A percentile compares a stretch with the other conserved stretches of the same genome.
Conservation (phyloP, 2,329 filamentous ascomycete species). For the Harringtonia aguacate region DNA sequence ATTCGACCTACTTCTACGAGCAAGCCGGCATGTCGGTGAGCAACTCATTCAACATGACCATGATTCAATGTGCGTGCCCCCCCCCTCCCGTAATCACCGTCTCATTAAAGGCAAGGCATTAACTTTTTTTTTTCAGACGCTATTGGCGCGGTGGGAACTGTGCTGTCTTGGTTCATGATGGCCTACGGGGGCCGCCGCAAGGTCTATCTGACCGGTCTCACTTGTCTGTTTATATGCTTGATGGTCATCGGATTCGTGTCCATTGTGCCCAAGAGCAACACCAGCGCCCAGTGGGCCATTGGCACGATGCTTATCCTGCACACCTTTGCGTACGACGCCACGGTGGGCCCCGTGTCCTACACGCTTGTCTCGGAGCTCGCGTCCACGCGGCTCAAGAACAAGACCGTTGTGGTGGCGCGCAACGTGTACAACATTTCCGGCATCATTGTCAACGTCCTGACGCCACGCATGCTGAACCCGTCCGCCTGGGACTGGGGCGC, state of each 20-base stretch:
- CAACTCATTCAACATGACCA: slow-evolving; percentile 68
- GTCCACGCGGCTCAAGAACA: slow-evolving; percentile 74
- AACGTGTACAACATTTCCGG: slow-evolving; percentile 54
- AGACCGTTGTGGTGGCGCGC: slow-evolving; percentile 44
- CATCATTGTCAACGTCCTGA: slow-evolving; percentile 72
- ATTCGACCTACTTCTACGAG: slow-evolving; percentile 52
- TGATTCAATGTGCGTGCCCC: too few species aligned
- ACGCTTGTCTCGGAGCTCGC: slow-evolving; percentile 79
- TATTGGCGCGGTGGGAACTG: too few species aligned
- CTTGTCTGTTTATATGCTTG: too few species aligned
- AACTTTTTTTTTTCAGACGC: too few species aligned
- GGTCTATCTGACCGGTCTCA: too few species aligned
- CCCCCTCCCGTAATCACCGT: too few species aligned
- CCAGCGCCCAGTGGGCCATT: slow-evolving; percentile 76
- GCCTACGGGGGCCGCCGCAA: too few species aligned
- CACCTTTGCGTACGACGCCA: slow-evolving; percentile 75
- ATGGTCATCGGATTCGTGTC: too few species aligned
- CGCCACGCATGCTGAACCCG: slow-evolving; percentile 89
- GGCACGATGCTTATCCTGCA: slow-evolving; percentile 78
- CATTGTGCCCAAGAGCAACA: slow-evolving; percentile 67
- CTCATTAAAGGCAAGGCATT: too few species aligned
- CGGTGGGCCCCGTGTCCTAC: slow-evolving; percentile 83
- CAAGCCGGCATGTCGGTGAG: slow-evolving; percentile 53
- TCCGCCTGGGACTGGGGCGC: slow-evolving; percentile 80
- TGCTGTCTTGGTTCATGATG: too few species aligned